Evolutionary conservation across 352 stramenopile species (phyloP).

Genomic region (Peronosclerospora sorghi): DNA sequence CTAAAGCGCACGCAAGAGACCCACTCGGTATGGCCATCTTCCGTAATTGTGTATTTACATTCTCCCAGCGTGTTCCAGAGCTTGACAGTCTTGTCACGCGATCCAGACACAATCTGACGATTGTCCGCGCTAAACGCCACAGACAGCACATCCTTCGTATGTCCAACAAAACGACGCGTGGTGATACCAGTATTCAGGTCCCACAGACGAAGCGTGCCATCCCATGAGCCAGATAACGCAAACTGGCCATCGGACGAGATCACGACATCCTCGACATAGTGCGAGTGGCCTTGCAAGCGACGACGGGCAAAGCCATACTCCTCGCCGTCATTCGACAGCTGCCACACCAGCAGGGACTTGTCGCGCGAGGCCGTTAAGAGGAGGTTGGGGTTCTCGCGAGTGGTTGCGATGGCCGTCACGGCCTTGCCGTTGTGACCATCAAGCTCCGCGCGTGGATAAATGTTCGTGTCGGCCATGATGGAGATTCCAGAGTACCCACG

Average conservation of each 20-base stretch:
- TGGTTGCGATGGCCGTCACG: conserved; percentile 94
- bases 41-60: conserved; percentile 98
- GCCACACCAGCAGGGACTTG: conserved; percentile 88
- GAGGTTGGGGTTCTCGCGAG: conserved; percentile 97
- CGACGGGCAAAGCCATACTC: conserved; percentile 97
- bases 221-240: conserved; percentile 97
- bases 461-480: conserved; percentile 72
- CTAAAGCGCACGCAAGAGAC: conserved; percentile 99
- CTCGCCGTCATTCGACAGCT: conserved; percentile 91
- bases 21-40: conserved; percentile 99
- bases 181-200: conserved; percentile 99
- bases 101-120: conserved; percentile 99
- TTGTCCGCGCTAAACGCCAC: conserved; percentile 99
- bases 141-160: conserved; percentile 99
- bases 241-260: conserved; percentile 99
- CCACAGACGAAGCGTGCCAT: conserved; percentile 98
- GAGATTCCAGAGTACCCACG: conserved; percentile 21
- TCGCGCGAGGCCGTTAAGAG: conserved; percentile 97
- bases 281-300: conserved; percentile 95
- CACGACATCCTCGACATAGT: conserved; percentile 99
- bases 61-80: conserved; percentile 99
- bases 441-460: conserved; percentile 82
- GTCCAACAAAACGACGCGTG: conserved; percentile 97
- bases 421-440: conserved; percentile 85
- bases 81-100: conserved; percentile 99